Evolutionary conservation across 495 filamentous ascomycete genomes (phyloP).

Genomic region (Trichoderma parareesei): DNA sequence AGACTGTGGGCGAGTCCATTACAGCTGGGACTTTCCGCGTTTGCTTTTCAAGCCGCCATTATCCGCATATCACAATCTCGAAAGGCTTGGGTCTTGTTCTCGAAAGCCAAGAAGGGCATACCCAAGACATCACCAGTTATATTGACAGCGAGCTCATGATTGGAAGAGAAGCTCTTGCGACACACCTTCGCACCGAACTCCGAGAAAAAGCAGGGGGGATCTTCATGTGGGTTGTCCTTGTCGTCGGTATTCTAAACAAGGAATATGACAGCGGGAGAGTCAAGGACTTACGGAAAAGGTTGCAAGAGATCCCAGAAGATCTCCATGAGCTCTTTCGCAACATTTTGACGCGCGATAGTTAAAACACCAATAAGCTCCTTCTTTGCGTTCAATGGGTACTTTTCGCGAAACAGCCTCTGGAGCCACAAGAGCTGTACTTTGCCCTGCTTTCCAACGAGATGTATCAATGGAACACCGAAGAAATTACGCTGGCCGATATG

Average conservation of each 20-base stretch:
- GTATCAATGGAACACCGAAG: background rate
- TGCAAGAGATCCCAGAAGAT: constrained; percentile 26
- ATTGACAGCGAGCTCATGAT: constrained; percentile 8
- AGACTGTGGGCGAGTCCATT: constrained; percentile 13
- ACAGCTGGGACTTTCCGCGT: background rate
- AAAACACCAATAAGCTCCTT: constrained; percentile 15
- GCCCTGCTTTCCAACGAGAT: constrained; percentile 18
- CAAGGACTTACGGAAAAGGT: constrained; percentile 16
- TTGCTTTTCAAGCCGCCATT: constrained; percentile 28
- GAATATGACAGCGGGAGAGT: constrained; percentile 24
- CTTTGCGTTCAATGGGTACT: constrained; percentile 34
- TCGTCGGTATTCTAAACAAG: constrained; percentile 30
- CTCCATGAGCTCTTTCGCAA: constrained; percentile 28
- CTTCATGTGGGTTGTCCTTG: constrained; percentile 36
- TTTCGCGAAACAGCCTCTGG: constrained; percentile 22
- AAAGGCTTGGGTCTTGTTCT: constrained; percentile 18
- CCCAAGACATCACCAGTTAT: constrained; percentile 12
- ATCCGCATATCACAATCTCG: constrained; percentile 20
- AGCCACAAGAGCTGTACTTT: constrained; percentile 26
- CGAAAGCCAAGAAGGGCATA: constrained; percentile 19
- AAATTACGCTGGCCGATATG: background rate
- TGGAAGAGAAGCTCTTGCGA: background rate
- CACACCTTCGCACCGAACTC: constrained; percentile 19
- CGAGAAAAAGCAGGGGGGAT: constrained; percentile 28
- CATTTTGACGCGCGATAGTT: constrained; percentile 26